phyloP scores from a whole-genome alignment of 345 rosid genomes.

The Acer negundo region DNA sequence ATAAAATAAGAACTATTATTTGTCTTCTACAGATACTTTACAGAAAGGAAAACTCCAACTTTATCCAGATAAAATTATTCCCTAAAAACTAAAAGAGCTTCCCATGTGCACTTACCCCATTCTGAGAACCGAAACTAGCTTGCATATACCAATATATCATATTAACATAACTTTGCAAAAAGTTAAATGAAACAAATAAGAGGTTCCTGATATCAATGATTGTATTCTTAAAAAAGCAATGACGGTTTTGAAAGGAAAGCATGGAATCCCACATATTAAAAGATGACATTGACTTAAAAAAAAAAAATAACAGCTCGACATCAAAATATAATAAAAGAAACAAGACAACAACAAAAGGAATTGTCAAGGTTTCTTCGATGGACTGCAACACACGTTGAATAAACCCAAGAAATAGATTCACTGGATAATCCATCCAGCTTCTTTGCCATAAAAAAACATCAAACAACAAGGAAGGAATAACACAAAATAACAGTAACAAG shows the following conservation, averaged over 20 bases:
- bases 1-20: conserved; percentile 22
- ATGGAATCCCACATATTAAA: conserved; percentile 31
- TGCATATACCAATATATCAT: conserved; percentile 3
- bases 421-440: conserved; percentile 14
- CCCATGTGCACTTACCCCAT: conserved; percentile 58
- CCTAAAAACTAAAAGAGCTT: conserved; percentile 31
- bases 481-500: conserved; percentile 18
- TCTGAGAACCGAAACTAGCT: conserved; percentile 23
- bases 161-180: conserved; percentile 18
- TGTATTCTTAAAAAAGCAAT: conserved; percentile 34
- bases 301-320: conserved; percentile 33
- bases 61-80: conserved; percentile 33
- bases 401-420: conserved; percentile 30
- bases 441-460: conserved; percentile 17
- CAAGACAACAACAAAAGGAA: conserved; percentile 32
- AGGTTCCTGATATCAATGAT: conserved; percentile 50
- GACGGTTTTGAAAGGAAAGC: conserved; percentile 44
- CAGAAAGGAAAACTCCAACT: conserved; percentile 16
- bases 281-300: conserved; percentile 29
- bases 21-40: conserved; percentile 16
- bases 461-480: conserved; percentile 29
- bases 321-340: conserved; percentile 26
- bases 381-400: conserved; percentile 29
- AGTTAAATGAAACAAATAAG: conserved; percentile 20
- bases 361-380: conserved; percentile 34